Conservation (phyloP, 2,329 filamentous ascomycete genomes). For the Hirsutella minnesotensis region DNA sequence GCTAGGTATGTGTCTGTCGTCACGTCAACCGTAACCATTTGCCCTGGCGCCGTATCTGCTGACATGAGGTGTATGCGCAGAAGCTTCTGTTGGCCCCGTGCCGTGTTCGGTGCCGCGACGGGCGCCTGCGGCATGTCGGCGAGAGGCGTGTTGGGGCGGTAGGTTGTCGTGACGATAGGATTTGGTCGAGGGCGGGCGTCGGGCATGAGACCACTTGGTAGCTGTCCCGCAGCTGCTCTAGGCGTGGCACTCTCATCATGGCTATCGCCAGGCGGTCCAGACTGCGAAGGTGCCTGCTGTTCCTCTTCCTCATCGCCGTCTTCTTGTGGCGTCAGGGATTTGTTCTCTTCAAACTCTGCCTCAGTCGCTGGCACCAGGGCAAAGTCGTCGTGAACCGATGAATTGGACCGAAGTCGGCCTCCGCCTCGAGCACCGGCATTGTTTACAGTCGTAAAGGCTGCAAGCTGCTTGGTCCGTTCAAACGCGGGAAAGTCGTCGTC, state of each 20-base stretch:
- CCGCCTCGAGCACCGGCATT: constrained; percentile 62
- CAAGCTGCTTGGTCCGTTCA: constrained; percentile 61
- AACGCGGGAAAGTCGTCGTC: constrained; percentile 77
- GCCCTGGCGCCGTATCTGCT: constrained; percentile 58
- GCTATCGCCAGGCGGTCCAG: not conserved
- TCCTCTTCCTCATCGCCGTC: constrained; percentile 44
- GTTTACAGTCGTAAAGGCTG: constrained; percentile 71
- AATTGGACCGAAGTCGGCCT: constrained; percentile 50
- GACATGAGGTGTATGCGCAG: constrained; percentile 61
- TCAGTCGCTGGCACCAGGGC: constrained; percentile 62
- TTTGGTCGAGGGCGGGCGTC: constrained; percentile 34
- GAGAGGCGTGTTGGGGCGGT: constrained; percentile 38
- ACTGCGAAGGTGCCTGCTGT: constrained; percentile 2
- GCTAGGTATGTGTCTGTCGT: constrained; percentile 76
- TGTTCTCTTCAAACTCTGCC: constrained; percentile 57
- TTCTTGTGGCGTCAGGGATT: constrained; percentile 54
- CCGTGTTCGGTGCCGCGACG: constrained; percentile 27
- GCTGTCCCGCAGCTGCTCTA: constrained; percentile 13
- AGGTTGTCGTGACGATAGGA: constrained; percentile 50
- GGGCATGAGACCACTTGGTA: constrained; percentile 17
- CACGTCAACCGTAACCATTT: constrained; percentile 61
- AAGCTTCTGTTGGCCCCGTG: constrained; percentile 56
- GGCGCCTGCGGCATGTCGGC: constrained; percentile 45
- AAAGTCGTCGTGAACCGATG: constrained; percentile 73
- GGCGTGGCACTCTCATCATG: constrained; percentile 8